Evolutionary conservation across 2,329 filamentous ascomycete genomes (phyloP).

Genomic region (Sarocladium brachiariae): DNA sequence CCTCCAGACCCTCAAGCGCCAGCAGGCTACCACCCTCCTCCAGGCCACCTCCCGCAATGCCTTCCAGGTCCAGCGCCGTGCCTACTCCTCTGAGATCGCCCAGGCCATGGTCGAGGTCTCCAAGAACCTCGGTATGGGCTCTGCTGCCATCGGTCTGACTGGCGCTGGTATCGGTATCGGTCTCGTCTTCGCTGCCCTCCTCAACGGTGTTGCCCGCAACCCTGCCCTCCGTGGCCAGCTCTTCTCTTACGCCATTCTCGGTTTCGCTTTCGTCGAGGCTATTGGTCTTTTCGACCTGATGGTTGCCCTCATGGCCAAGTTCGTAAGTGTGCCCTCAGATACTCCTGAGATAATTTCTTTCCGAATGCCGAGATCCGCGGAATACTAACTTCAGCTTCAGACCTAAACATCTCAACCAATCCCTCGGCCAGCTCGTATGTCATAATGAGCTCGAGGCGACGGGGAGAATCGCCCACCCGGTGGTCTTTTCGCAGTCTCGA

Average conservation of each 20-base stretch:
- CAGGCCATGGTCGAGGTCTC: constrained; percentile 84
- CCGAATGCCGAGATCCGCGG: not conserved
- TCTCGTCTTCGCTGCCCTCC: constrained; percentile 85
- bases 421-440: constrained; percentile 29
- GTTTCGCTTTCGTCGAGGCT: constrained; percentile 92
- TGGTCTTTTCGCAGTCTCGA: constrained; percentile 17
- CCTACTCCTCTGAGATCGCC: constrained; percentile 84
- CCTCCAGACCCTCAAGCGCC: constrained; percentile 71
- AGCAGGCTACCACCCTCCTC: constrained; percentile 60
- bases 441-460: constrained; percentile 22
- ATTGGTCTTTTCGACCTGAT: constrained; percentile 85
- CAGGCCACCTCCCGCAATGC: constrained; percentile 59
- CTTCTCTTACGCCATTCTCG: constrained; percentile 92
- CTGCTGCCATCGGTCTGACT: constrained; percentile 85
- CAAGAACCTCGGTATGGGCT: constrained; percentile 85
- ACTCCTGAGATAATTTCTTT: constrained; percentile 7
- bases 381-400: constrained; percentile 16
- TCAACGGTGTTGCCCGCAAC: constrained; percentile 89
- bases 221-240: constrained; percentile 90
- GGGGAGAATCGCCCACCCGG: not conserved
- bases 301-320: constrained; percentile 92
- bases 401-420: constrained; percentile 29
- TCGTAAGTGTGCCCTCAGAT: constrained; percentile 47
- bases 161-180: constrained; percentile 94
- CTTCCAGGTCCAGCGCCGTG: constrained; percentile 60